Evolutionary conservation across 2,329 filamentous ascomycete genomes (phyloP), one percentile per base, ranked within the genome.

Genomic region (Exophiala lecanii-corni): DNA sequence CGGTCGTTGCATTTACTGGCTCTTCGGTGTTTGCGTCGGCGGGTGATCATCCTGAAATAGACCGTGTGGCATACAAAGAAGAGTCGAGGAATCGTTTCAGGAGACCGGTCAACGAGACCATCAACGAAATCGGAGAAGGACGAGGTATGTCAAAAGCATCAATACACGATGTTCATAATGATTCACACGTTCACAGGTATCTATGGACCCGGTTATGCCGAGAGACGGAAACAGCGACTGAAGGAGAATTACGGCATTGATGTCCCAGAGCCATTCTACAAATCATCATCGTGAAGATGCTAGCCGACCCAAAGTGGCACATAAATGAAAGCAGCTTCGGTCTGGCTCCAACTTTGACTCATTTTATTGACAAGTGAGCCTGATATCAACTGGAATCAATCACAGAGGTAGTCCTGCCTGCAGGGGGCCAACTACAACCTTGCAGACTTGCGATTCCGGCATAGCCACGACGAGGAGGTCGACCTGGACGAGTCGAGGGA

Each of bases 221-320:
- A 94, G 73, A 76, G 89, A 65, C 81, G 89, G 65, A 79, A 80
- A 55, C 74, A 89, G 70, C 78, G 86, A 57, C 76, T 96, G 65
- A 82, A 86, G 76, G 82, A 88, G 68, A 86, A 82, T 66, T 95
- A 95, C 60, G 88, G 89, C 46, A 79, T 94, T 59, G 88, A 94
- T 54, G 81, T 95, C 60, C 78, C 83, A 59, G 76, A 81, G 42
- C 78, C 82, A 50, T 55, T 54, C 39, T 56, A 57, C 45, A 51
- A 55, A 46, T 41, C 40, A 20, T 45, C 45, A 28, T 38, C 39
- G 6, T 39, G 32, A n/a, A 6, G 23, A 6, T 12, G 6, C 23
- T 6, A 26, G 23, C 23, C 23, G 23, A 26, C 23, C 12, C 23
- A 26, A 7, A 12, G 23, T 26, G n/a, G n/a, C n/a, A n/a, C n/a